phyloP scores from a whole-genome alignment of 2,329 filamentous ascomycete genomes.

The Aspergillus costaricaensis region DNA sequence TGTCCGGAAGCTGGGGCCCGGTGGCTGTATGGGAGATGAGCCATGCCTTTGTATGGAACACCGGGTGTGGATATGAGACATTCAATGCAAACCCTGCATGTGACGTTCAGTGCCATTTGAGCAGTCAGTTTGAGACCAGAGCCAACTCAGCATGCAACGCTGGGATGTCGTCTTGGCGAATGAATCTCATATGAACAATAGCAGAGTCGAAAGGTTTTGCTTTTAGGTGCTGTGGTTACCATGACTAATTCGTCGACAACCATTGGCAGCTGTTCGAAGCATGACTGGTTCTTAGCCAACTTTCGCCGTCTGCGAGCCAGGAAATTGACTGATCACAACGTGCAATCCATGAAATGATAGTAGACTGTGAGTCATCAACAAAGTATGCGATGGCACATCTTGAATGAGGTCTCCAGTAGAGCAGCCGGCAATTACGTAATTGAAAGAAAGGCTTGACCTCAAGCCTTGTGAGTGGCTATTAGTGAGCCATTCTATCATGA shows the following conservation, averaged over 20 bases:
- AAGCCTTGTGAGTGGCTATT: background rate
- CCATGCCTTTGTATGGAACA: too few species aligned
- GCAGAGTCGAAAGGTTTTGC: background rate
- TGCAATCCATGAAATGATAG: background rate
- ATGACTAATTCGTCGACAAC: background rate
- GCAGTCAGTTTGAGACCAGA: too few species aligned
- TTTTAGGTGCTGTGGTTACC: background rate
- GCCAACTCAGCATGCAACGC: too few species aligned
- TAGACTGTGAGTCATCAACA: background rate
- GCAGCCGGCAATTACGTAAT: background rate
- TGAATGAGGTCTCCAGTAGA: background rate
- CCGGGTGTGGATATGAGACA: too few species aligned
- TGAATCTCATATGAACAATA: background rate
- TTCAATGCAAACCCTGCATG: too few species aligned
- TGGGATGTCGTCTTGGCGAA: background rate
- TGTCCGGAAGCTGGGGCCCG: too few species aligned
- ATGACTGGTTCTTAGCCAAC: background rate
- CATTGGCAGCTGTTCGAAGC: background rate
- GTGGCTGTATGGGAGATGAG: too few species aligned
- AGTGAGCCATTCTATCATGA: background rate
- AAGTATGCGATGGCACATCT: background rate
- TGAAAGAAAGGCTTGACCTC: too few species aligned
- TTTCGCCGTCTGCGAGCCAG: background rate
- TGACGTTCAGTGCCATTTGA: too few species aligned
- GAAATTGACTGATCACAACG: background rate